Percentiles rank a stretch among this genome's conserved stretches.
Conservation (phyloP, 2,329 filamentous ascomycete species). For the Tolypocladium sp. region DNA sequence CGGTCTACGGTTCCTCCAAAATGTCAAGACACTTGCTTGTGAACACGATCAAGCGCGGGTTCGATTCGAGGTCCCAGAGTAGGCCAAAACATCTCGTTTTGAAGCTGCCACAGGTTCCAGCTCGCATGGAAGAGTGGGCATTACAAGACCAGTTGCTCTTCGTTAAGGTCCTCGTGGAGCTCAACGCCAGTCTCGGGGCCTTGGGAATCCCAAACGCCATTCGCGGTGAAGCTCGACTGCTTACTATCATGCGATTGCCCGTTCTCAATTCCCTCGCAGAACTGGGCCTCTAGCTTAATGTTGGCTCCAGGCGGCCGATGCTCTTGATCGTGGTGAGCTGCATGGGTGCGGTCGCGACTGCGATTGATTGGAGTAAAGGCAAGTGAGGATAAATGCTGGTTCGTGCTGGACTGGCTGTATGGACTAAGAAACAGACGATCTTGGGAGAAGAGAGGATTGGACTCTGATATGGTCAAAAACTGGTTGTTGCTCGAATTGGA, state of each 20-base stretch:
- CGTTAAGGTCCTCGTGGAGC: conserved; percentile 12
- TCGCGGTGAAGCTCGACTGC: conserved; percentile 9
- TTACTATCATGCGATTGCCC: conserved; percentile 12
- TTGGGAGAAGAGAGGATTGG: conserved; percentile 23
- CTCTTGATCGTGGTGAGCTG: conserved; percentile 8
- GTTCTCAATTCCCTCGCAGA: conserved; percentile 14
- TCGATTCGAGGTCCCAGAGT: not conserved
- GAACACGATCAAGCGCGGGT: not conserved
- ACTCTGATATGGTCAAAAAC: conserved; percentile 17
- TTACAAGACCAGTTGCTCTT: conserved; percentile 16
- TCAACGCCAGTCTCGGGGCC: conserved; percentile 10
- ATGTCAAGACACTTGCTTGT: no score
- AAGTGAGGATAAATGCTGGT: conserved; percentile 13
- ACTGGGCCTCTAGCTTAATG: conserved; percentile 16
- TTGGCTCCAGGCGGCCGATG: conserved; percentile 2
- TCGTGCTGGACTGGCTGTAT: conserved; percentile 12
- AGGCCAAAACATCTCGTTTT: not conserved
- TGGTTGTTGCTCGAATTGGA: conserved; percentile 11
- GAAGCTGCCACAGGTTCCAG: not conserved
- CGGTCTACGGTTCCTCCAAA: not conserved
- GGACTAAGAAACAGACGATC: conserved; percentile 19
- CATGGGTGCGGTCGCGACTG: conserved; percentile 8
- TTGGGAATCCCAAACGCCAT: conserved; percentile 15
- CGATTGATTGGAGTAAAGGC: conserved; percentile 21
- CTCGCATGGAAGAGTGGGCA: not conserved